phyloP scores from a whole-genome alignment of 495 filamentous ascomycete species.

The Achaetomiella virescens region DNA sequence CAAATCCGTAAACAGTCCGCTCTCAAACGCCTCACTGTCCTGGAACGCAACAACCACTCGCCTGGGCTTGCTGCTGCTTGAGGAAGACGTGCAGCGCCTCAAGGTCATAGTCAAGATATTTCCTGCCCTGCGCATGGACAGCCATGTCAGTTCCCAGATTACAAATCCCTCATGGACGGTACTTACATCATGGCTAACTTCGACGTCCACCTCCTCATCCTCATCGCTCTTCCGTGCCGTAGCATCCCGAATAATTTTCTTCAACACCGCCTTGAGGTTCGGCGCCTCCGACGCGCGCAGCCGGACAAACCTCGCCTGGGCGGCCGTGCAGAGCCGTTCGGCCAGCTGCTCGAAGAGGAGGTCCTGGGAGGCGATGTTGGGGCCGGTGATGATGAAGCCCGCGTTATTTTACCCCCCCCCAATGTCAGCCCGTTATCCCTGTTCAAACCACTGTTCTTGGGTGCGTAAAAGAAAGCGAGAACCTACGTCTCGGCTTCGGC shows the following conservation, averaged over 20 bases:
- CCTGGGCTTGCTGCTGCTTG: conserved; percentile 43
- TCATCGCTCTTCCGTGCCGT: conserved; percentile 6
- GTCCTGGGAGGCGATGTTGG: conserved; percentile 75
- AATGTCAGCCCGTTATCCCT: conserved; percentile 11
- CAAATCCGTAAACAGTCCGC: conserved; percentile 67
- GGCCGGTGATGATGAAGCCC: conserved; percentile 75
- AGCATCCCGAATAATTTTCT: conserved; percentile 68
- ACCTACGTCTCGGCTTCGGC: conserved; percentile 32
- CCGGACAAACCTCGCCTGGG: conserved; percentile 54
- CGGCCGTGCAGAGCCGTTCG: conserved; percentile 42
- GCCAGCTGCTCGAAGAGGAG: conserved; percentile 65
- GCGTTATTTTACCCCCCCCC: conserved; percentile 54
- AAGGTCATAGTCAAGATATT: conserved; percentile 85
- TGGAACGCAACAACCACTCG: conserved; percentile 72
- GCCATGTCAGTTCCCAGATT: not conserved
- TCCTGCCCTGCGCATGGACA: conserved; percentile 47
- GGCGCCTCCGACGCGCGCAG: conserved; percentile 70
- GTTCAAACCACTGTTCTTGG: conserved; percentile 1
- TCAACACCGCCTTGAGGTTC: conserved; percentile 78
- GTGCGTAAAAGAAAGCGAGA: conserved; percentile 3
- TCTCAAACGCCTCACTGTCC: conserved; percentile 91
- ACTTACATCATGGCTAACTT: conserved; percentile 49
- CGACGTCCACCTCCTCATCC: conserved; percentile 46
- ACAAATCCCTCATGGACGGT: not conserved
- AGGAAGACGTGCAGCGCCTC: conserved; percentile 67